phyloP scores from a whole-genome alignment of 495 filamentous ascomycete genomes.

The Chaetomium fimeti region DNA sequence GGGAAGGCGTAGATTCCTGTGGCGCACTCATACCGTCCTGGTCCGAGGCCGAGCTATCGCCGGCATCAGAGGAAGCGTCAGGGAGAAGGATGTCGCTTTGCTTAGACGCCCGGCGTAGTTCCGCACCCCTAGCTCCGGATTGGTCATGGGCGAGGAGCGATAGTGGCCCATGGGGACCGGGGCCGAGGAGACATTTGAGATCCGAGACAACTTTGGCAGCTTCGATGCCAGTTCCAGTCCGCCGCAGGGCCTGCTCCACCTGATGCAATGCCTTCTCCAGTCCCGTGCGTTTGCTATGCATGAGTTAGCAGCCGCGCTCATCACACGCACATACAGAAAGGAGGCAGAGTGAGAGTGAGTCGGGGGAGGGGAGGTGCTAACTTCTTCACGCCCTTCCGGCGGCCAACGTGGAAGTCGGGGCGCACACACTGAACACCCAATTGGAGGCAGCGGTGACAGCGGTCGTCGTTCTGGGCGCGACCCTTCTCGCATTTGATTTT shows the following conservation, averaged over 20 bases:
- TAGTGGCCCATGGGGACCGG: conserved; percentile 22
- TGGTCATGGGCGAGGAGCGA: conserved; percentile 17
- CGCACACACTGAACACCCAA: conserved; percentile 59
- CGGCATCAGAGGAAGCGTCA: conserved; percentile 35
- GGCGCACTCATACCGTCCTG: conserved; percentile 35
- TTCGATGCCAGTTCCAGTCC: conserved; percentile 54
- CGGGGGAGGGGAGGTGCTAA: conserved; percentile 36
- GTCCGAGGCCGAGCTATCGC: conserved; percentile 36
- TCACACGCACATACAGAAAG: not conserved
- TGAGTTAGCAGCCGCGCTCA: conserved; percentile 22
- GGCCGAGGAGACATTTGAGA: conserved; percentile 55
- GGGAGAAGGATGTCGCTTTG: conserved; percentile 29
- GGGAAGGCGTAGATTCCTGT: conserved; percentile 34
- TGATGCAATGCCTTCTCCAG: conserved; percentile 71
- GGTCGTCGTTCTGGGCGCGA: conserved; percentile 46
- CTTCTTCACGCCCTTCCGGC: conserved; percentile 76
- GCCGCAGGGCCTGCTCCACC: conserved; percentile 68
- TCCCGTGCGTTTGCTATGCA: conserved; percentile 64
- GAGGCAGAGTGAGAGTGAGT: too few relatives aligned
- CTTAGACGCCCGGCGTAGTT: conserved; percentile 17
- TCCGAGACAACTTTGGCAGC: conserved; percentile 55
- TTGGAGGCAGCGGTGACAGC: conserved; percentile 63
- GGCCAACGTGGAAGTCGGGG: conserved; percentile 65
- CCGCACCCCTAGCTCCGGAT: conserved; percentile 10
- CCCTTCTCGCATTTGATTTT: conserved; percentile 63